A percentile compares a stretch with the other conserved stretches of the same genome.
Evolutionary conservation across 2,329 filamentous ascomycete genomes (phyloP).

Genomic region (Parastagonospora avenae): DNA sequence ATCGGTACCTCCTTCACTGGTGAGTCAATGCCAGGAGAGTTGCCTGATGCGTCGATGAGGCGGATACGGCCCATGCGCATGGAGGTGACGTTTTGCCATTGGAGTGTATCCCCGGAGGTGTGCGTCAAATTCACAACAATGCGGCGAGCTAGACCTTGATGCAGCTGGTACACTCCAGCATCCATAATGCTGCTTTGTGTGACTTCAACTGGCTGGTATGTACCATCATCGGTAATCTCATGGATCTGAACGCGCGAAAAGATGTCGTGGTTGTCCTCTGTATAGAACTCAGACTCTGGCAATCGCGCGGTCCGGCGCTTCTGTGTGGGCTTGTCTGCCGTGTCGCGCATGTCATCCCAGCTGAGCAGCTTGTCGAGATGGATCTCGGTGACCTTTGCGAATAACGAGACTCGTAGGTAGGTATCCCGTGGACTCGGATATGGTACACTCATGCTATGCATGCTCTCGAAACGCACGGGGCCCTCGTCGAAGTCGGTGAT

Average conservation of each 20-base stretch:
- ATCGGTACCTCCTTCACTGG: constrained; percentile 75
- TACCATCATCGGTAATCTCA: constrained; percentile 88
- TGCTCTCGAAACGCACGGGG: constrained; percentile 91
- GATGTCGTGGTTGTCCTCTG: constrained; percentile 91
- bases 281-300: constrained; percentile 89
- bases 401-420: constrained; percentile 83
- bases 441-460: constrained; percentile 96
- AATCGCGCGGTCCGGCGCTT: constrained; percentile 71
- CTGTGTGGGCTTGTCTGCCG: constrained; percentile 60
- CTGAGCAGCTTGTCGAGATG: constrained; percentile 96
- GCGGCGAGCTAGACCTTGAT: constrained; percentile 89
- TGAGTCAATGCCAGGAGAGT: constrained; percentile 76
- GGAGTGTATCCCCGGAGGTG: constrained; percentile 83
- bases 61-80: constrained; percentile 81
- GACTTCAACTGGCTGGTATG: constrained; percentile 91
- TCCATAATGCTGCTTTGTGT: constrained; percentile 84
- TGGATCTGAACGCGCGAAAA: constrained; percentile 87
- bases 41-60: constrained; percentile 82
- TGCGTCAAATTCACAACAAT: constrained; percentile 89
- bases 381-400: constrained; percentile 88
- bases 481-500: constrained; percentile 93
- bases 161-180: constrained; percentile 88
- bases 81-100: constrained; percentile 82
- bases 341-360: constrained; percentile 98
- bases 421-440: constrained; percentile 76